Evolutionary conservation across 495 filamentous ascomycete genomes (phyloP).

Genomic region (Trichocladium antarcticum): DNA sequence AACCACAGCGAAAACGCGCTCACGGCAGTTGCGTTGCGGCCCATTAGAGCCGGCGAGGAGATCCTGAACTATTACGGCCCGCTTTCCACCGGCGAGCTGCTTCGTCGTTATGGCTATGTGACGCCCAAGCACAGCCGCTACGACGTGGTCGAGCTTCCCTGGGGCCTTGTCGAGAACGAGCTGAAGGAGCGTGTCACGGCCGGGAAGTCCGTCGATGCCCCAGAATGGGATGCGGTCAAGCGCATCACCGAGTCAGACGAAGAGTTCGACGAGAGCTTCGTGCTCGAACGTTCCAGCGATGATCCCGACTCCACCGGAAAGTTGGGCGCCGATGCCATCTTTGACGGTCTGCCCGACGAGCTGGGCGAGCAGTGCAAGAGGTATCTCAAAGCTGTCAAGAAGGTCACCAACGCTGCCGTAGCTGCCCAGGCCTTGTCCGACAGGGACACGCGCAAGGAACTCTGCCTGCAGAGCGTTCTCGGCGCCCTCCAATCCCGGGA

Average conservation of each 20-base stretch:
- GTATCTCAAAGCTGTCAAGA: conserved; percentile 34
- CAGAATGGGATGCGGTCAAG: conserved; percentile 30
- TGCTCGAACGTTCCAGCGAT: conserved; percentile 33
- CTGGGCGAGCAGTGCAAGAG: conserved; percentile 28
- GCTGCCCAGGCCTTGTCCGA: conserved; percentile 25
- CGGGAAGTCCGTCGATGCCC: conserved; percentile 20
- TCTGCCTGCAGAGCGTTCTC: conserved; percentile 29
- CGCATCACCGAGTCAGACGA: conserved; percentile 24
- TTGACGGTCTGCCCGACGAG: conserved; percentile 30
- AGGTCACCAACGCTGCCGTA: conserved; percentile 19
- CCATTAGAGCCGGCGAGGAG: conserved; percentile 61
- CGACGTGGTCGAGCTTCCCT: conserved; percentile 72
- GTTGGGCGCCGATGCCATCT: conserved; percentile 19
- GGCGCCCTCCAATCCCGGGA: conserved; percentile 34
- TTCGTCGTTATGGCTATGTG: conserved; percentile 83
- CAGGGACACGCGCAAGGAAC: conserved; percentile 30
- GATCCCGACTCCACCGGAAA: conserved; percentile 31
- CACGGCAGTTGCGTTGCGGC: conserved; percentile 54
- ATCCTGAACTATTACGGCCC: conserved; percentile 89
- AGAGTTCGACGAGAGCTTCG: conserved; percentile 36
- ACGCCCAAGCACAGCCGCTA: conserved; percentile 62
- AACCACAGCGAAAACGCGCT: conserved; percentile 56
- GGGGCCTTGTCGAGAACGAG: conserved; percentile 39
- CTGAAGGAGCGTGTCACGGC: conserved; percentile 30
- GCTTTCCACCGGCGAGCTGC: conserved; percentile 67